Conservation (phyloP, 345 rosid species). For the Dimocarpus longan region DNA sequence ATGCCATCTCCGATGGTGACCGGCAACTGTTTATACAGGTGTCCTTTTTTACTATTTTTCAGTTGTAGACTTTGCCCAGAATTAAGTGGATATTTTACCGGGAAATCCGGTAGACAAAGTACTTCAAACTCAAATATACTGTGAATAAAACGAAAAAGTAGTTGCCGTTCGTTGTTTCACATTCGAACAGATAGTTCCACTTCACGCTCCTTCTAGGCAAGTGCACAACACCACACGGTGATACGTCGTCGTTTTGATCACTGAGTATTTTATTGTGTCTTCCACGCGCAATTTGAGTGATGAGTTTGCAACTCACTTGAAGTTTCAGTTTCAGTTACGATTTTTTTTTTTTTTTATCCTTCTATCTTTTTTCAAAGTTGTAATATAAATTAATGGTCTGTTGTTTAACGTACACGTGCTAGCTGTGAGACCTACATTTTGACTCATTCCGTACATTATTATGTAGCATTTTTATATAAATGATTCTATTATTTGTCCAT, state of each 20-base stretch:
- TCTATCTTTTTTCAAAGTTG: background rate
- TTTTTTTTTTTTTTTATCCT: background rate
- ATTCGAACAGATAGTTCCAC: background rate
- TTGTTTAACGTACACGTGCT: constrained; percentile 22
- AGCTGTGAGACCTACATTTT: background rate
- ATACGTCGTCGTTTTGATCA: background rate
- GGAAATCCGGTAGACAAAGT: background rate
- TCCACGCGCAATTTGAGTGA: background rate
- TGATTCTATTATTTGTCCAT: too few relatives aligned
- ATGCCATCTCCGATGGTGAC: background rate
- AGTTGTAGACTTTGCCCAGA: too few relatives aligned
- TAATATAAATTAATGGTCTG: background rate
- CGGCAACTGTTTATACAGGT: background rate
- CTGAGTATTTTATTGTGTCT: background rate
- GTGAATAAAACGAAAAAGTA: constrained; percentile 27
- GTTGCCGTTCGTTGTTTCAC: constrained; percentile 27
- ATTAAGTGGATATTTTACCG: background rate
- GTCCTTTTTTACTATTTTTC: too few relatives aligned
- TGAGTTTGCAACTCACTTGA: background rate
- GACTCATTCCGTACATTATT: background rate
- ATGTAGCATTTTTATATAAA: too few relatives aligned
- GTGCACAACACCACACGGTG: background rate
- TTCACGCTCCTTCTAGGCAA: background rate
- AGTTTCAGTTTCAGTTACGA: constrained; percentile 14
- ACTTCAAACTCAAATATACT: background rate